Evolutionary conservation across 2,329 filamentous ascomycete species (phyloP).

Genomic region (Seiridium cupressi): DNA sequence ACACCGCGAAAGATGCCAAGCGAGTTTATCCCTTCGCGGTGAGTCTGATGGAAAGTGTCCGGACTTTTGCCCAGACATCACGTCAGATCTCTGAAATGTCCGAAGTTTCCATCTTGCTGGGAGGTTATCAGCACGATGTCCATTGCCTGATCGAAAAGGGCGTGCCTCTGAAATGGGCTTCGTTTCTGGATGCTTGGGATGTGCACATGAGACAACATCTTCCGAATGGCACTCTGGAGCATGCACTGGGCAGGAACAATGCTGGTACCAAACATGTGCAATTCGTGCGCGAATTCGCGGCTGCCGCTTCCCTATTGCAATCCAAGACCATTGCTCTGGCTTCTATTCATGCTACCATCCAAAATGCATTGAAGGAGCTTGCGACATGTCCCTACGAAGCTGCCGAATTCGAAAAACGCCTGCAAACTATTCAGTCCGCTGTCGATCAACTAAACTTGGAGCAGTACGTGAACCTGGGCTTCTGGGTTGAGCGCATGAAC

Average conservation of each 20-base stretch:
- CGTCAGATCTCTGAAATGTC: slow-evolving; percentile 82
- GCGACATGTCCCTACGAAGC: slow-evolving; percentile 81
- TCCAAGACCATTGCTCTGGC: slow-evolving; percentile 78
- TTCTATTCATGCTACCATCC: slow-evolving; percentile 75
- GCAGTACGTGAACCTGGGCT: slow-evolving; percentile 88
- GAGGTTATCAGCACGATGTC: slow-evolving; percentile 88
- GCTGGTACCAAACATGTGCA: slow-evolving; percentile 92
- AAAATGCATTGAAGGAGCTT: slow-evolving; percentile 80
- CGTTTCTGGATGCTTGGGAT: slow-evolving; percentile 96
- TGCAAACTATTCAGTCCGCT: slow-evolving; percentile 84
- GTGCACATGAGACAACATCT: slow-evolving; percentile 69
- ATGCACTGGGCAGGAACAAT: slow-evolving; percentile 50
- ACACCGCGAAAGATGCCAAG: slow-evolving; percentile 97
- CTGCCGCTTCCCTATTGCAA: slow-evolving; percentile 83
- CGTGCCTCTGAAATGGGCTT: slow-evolving; percentile 91
- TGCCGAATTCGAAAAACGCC: slow-evolving; percentile 72
- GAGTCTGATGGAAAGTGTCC: slow-evolving; percentile 97
- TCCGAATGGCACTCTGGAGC: slow-evolving; percentile 58
- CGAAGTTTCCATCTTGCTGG: slow-evolving; percentile 82
- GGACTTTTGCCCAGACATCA: slow-evolving; percentile 85
- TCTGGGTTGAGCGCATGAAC: slow-evolving; percentile 89
- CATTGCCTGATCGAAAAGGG: slow-evolving; percentile 82
- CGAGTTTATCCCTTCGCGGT: slow-evolving; percentile 97
- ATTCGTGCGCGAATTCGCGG: slow-evolving; percentile 91
- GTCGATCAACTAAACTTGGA: slow-evolving; percentile 97